phyloP scores from a whole-genome alignment of 2,329 filamentous ascomycete genomes.

The Fonsecaea pugnacius region DNA sequence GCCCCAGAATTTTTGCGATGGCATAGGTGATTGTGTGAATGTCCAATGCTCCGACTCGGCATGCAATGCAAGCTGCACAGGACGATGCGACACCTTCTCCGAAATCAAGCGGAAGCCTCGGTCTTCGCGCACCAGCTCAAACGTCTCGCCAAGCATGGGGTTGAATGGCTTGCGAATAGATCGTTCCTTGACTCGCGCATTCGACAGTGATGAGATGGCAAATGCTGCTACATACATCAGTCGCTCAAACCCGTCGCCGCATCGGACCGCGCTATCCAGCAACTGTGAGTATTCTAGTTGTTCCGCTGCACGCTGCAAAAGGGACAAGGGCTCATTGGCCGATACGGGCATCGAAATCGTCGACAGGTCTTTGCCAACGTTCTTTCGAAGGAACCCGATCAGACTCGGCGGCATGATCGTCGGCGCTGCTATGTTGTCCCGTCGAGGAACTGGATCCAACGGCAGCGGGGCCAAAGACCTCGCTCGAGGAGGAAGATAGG shows the following conservation, averaged over 20 bases:
- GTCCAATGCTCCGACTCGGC: constrained; percentile 86
- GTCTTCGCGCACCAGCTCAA: constrained; percentile 85
- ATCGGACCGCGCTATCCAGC: constrained; percentile 71
- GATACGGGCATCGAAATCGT: constrained; percentile 98
- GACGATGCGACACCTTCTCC: constrained; percentile 92
- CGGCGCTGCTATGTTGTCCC: constrained; percentile 71
- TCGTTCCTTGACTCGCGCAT: constrained; percentile 81
- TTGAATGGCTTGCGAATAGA: constrained; percentile 97
- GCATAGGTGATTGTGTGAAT: constrained; percentile 82
- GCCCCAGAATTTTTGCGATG: constrained; percentile 97
- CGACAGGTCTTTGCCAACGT: constrained; percentile 95
- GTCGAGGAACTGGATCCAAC: constrained; percentile 67
- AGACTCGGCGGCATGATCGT: constrained; percentile 83
- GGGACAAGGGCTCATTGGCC: constrained; percentile 86
- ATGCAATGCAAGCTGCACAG: constrained; percentile 89
- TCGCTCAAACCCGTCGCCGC: constrained; percentile 66
- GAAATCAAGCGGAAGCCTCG: constrained; percentile 88
- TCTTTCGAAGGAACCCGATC: constrained; percentile 93
- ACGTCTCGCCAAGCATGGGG: constrained; percentile 94
- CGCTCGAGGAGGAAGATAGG: constrained; percentile 74
- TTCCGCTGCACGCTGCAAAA: constrained; percentile 86
- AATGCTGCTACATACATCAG: constrained; percentile 87
- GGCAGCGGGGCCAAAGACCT: constrained; percentile 80
- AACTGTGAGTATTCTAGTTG: constrained; percentile 88
- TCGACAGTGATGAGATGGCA: constrained; percentile 84